Evolutionary conservation across 495 filamentous ascomycete species (phyloP), one percentile per base, ranked within the genome.

Genomic region (Astrocystis sublimbata): DNA sequence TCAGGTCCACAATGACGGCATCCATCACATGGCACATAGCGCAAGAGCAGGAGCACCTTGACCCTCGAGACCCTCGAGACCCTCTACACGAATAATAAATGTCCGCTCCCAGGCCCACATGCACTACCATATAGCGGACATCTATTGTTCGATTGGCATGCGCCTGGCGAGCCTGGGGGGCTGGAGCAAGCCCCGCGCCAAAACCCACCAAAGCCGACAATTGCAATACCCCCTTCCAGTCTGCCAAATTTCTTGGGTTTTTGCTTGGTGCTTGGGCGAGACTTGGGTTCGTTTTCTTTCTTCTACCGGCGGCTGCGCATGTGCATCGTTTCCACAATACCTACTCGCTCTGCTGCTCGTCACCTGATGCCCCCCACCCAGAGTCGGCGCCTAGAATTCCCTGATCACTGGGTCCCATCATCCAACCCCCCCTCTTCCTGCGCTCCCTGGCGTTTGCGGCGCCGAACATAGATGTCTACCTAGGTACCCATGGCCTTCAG

Each of bases 401-500:
- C 30, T 15, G 45, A 49, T 26, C 8, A n/a, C n/a, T n/a, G n/a
- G n/a, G n/a, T 15, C 36, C 45, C 9, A 49, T 49, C 45, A 31
- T 13, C 30, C 30, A 12, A 40, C 40, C 38, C 33, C 49, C 53
- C 54, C 46, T 43, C 35, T n/a, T 52, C 4, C 46, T 10, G 23
- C 21, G 15, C 43, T 33, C 36, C 33, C 6, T 21, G 38, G 33
- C 6, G 7, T 50, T 47, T 36, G n/a, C 21, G 6, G 38, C 33
- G 42, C 31, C 30, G 24, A 41, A 24, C 33, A 23, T 42, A n/a
- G 24, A 33, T 19, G 31, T 50, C 7, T 21, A n/a, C n/a, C n/a
- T n/a, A n/a, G 28, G 15, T 50, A 47, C 60, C 30, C n/a, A 75
- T 75, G 74, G 68, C 72, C 17, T 70, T 68, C 6, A 64, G 70